A percentile compares a stretch with the other conserved stretches of the same genome.
Evolutionary conservation across 768 basidiomycete genomes (phyloP).

Genomic region (Cubamyces sp.): DNA sequence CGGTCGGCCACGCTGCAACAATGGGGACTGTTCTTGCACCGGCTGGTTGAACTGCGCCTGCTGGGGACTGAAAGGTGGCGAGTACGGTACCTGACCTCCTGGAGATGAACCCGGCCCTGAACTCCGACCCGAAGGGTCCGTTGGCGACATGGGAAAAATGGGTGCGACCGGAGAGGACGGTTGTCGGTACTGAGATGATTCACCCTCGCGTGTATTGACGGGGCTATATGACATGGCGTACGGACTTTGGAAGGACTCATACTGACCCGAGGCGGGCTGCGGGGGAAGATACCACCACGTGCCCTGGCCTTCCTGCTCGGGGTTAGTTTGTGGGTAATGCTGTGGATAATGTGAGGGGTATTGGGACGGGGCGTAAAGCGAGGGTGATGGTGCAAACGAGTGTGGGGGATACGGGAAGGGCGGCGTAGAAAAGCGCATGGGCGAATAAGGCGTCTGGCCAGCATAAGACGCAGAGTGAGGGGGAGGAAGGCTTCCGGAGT

Average conservation of each 20-base stretch:
- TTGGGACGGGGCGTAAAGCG: conserved; percentile 24
- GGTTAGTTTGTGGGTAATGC: conserved; percentile 39
- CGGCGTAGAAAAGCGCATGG: conserved; percentile 35
- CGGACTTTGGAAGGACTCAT: conserved; percentile 27
- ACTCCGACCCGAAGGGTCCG: conserved; percentile 12
- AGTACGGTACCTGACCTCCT: conserved; percentile 17
- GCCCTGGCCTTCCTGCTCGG: conserved; percentile 46
- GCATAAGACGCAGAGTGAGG: conserved; percentile 28
- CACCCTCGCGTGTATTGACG: conserved; percentile 26
- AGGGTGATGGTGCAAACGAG: conserved; percentile 27
- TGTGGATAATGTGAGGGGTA: conserved; percentile 46
- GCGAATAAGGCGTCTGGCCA: conserved; percentile 28
- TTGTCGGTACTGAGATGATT: conserved; percentile 19
- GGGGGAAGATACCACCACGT: conserved; percentile 56
- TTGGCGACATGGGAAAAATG: conserved; percentile 22
- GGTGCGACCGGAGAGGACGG: conserved; percentile 14
- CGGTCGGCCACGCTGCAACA: conserved; percentile 19
- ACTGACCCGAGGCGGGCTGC: conserved; percentile 31
- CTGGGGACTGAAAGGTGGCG: conserved; percentile 17
- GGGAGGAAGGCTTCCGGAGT: conserved; percentile 15
- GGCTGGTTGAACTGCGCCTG: conserved; percentile 4
- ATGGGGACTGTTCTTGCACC: conserved; percentile 8
- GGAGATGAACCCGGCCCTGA: conserved; percentile 15
- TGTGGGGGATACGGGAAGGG: conserved; percentile 31
- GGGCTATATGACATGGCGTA: conserved; percentile 29